These are phyloP conservation scores for Nannizziopsis arthrosporioides DNA, from an alignment of 2,329 filamentous ascomycete species.

Conservation along the genomic window DNA sequence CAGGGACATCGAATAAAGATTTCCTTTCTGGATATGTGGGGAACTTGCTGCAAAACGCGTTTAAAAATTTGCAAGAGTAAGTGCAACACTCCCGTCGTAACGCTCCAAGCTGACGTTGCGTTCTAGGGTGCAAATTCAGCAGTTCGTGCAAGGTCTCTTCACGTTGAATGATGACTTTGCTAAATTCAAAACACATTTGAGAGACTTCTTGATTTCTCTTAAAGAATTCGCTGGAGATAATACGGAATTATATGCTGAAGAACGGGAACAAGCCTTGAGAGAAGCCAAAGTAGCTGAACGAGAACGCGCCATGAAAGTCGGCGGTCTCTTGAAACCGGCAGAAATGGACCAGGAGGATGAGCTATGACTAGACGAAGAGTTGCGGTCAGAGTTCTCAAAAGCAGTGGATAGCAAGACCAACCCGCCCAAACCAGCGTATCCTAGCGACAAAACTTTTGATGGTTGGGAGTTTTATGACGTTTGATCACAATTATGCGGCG, in stretches of 20 bases:
- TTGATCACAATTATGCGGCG: slow-evolving; percentile 21
- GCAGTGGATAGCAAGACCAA: not conserved
- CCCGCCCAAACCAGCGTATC: not conserved
- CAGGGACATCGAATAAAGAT: slow-evolving; percentile 77
- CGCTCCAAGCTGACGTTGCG: slow-evolving; percentile 21
- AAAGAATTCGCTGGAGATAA: slow-evolving; percentile 97
- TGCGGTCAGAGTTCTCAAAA: slow-evolving; percentile 46
- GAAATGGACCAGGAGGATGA: slow-evolving; percentile 82
- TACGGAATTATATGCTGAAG: slow-evolving; percentile 81
- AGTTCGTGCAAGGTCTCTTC: slow-evolving; percentile 84
- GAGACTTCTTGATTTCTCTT: slow-evolving; percentile 92
- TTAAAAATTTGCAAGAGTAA: slow-evolving; percentile 83
- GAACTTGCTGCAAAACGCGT: slow-evolving; percentile 73
- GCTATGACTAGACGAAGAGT: slow-evolving; percentile 63
- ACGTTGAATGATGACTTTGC: slow-evolving; percentile 76
- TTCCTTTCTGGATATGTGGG: slow-evolving; percentile 83
- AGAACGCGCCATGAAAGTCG: slow-evolving; percentile 86
- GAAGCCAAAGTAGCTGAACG: slow-evolving; percentile 80
- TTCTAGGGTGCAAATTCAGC: slow-evolving; percentile 66
- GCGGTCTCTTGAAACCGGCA: slow-evolving; percentile 91
- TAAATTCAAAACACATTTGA: slow-evolving; percentile 89
- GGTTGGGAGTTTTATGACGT: slow-evolving; percentile 58
- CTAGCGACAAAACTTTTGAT: slow-evolving; percentile 34
- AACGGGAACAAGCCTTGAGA: slow-evolving; percentile 82
- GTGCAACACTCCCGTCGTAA: slow-evolving; percentile 28